Conservation (phyloP, 2,329 filamentous ascomycete genomes). For the Scorias spongiosa region DNA sequence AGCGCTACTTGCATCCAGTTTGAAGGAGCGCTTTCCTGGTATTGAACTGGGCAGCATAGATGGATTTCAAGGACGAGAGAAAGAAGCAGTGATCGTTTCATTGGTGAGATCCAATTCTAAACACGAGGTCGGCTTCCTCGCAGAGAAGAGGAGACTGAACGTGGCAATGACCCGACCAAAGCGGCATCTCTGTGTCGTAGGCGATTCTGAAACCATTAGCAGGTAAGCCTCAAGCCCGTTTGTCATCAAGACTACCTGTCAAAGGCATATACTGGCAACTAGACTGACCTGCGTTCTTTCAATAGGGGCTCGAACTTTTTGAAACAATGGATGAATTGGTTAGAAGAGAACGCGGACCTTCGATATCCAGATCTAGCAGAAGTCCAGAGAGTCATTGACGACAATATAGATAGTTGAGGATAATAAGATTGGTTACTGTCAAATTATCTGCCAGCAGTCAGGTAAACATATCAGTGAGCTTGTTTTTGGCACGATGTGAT, state of each 20-base stretch:
- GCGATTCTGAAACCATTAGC: slow-evolving; percentile 85
- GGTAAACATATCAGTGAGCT: too few species aligned
- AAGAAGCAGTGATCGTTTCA: slow-evolving; percentile 85
- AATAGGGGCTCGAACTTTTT: slow-evolving; percentile 69
- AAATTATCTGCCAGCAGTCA: too few species aligned
- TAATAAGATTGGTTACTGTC: too few species aligned
- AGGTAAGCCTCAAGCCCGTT: slow-evolving; percentile 41
- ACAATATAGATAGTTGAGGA: too few species aligned
- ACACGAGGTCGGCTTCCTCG: slow-evolving; percentile 82
- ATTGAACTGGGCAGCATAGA: slow-evolving; percentile 95
- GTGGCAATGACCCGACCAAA: slow-evolving; percentile 95
- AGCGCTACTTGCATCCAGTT: slow-evolving; percentile 54
- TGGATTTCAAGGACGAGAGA: slow-evolving; percentile 92
- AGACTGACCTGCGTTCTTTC: slow-evolving; percentile 1
- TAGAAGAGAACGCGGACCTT: slow-evolving; percentile 81
- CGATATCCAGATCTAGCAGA: slow-evolving; percentile 61
- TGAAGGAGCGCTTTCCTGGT: slow-evolving; percentile 69
- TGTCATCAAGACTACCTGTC: background rate
- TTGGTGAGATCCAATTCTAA: slow-evolving; percentile 83
- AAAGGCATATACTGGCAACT: background rate
- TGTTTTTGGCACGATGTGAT: too few species aligned
- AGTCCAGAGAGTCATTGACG: slow-evolving; percentile 11
- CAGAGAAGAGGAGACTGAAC: slow-evolving; percentile 81
- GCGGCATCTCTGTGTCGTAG: slow-evolving; percentile 77
- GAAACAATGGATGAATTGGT: slow-evolving; percentile 76